Evolutionary conservation across 495 filamentous ascomycete species (phyloP).

Genomic region (Cladorrhinum samala): DNA sequence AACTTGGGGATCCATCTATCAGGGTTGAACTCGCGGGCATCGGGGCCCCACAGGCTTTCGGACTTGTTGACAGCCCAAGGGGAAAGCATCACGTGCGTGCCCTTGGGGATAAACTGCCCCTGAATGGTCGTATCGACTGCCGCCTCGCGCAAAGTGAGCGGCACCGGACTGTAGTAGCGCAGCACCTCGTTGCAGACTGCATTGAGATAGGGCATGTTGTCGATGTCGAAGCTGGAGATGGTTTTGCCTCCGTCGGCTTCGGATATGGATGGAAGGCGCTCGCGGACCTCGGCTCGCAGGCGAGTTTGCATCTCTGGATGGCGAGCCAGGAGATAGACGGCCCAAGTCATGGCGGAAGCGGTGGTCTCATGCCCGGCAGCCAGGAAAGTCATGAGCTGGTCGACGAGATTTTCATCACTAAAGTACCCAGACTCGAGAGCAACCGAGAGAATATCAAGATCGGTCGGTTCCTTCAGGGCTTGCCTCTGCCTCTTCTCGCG

Average conservation of each 20-base stretch:
- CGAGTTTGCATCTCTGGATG: slow-evolving; percentile 42
- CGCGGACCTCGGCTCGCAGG: slow-evolving; percentile 51
- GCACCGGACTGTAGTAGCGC: slow-evolving; percentile 44
- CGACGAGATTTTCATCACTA: slow-evolving; percentile 70
- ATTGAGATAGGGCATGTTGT: slow-evolving; percentile 51
- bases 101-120: slow-evolving; percentile 47
- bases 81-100: slow-evolving; percentile 48
- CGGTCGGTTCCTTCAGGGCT: slow-evolving; percentile 43
- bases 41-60: slow-evolving; percentile 50
- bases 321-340: slow-evolving; percentile 44
- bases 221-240: slow-evolving; percentile 48
- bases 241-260: slow-evolving; percentile 27
- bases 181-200: slow-evolving; percentile 44
- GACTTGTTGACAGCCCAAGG: slow-evolving; percentile 58
- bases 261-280: slow-evolving; percentile 52
- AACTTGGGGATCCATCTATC: slow-evolving; percentile 52
- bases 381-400: slow-evolving; percentile 95
- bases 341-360: slow-evolving; percentile 52
- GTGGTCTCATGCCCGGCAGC: slow-evolving; percentile 82
- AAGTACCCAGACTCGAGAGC: slow-evolving; percentile 73
- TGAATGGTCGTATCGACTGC: slow-evolving; percentile 59
- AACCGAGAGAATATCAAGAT: slow-evolving; percentile 75
- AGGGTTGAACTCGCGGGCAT: slow-evolving; percentile 53
- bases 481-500: slow-evolving; percentile 58
- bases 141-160: slow-evolving; percentile 57